A percentile compares a stretch with the other conserved stretches of the same genome.
These are phyloP conservation scores for Chaetomium sp. DNA, from an alignment of 2,329 filamentous ascomycete genomes.

Conservation along the genomic window DNA sequence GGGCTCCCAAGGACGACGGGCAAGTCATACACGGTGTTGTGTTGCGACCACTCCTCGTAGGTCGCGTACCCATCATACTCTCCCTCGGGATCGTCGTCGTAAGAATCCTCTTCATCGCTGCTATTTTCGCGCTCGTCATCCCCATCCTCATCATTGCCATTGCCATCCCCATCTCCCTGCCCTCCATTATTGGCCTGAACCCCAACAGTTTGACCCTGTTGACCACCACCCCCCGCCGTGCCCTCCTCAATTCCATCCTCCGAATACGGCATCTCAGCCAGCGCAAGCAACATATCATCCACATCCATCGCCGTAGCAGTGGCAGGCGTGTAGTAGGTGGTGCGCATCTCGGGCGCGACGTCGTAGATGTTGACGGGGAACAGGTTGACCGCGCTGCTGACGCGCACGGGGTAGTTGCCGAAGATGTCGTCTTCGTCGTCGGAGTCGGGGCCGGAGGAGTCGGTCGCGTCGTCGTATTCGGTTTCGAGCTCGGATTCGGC, in stretches of 20 bases:
- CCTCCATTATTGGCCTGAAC: too few relatives aligned
- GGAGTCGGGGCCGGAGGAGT: background rate
- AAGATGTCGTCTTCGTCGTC: background rate
- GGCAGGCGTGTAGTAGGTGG: background rate
- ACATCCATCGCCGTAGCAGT: background rate
- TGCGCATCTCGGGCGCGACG: background rate
- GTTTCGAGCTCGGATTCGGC: background rate
- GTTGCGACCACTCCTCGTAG: too few relatives aligned
- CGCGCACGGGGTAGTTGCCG: too few relatives aligned
- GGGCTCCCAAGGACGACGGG: too few relatives aligned
- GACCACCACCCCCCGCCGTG: background rate
- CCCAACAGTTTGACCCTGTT: background rate
- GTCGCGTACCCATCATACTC: too few relatives aligned
- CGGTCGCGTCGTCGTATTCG: background rate
- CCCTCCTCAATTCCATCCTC: background rate
- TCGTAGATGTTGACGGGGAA: background rate
- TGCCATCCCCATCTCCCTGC: background rate
- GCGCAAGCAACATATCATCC: slow-evolving; percentile 8
- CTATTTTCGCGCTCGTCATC: background rate
- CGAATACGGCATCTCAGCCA: slow-evolving; percentile 5
- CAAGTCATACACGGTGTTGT: too few relatives aligned
- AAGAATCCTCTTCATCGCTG: background rate
- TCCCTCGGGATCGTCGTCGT: background rate
- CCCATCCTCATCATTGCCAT: background rate
- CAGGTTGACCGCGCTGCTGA: background rate